These are phyloP conservation scores for Poa pratensis DNA, from an alignment of 176 grass and related monocot species.

Conservation along the genomic window DNA sequence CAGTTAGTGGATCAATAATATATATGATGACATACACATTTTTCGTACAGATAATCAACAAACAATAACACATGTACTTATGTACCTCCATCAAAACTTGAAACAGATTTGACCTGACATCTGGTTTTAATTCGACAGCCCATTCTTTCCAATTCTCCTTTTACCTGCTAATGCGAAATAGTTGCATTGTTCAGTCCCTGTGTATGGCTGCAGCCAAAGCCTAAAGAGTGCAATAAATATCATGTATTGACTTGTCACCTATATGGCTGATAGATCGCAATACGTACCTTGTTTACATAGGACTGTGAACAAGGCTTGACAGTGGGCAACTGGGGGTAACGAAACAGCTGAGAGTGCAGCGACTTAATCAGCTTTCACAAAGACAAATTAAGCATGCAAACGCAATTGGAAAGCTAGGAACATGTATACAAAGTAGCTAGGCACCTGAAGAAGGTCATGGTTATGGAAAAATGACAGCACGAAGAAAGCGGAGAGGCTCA, in stretches of 20 bases:
- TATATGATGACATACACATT: background rate
- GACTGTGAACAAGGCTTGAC: background rate
- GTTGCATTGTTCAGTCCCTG: background rate
- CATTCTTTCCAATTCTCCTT: background rate
- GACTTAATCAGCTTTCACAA: conserved; percentile 6
- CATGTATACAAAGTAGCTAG: background rate
- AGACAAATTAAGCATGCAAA: background rate
- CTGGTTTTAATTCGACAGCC: conserved; percentile 3
- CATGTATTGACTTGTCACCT: background rate
- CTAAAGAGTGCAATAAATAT: background rate
- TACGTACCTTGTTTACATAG: background rate
- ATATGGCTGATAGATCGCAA: background rate
- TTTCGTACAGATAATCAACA: background rate
- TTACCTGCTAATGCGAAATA: background rate
- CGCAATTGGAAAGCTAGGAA: background rate
- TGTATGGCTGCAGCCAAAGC: background rate
- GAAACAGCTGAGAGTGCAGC: background rate
- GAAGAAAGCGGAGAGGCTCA: conserved; percentile 5
- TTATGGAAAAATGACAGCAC: background rate
- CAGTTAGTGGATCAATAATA: background rate
- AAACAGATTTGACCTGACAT: background rate
- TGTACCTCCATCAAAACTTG: background rate
- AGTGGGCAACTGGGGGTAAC: conserved; percentile 2
- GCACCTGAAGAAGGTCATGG: background rate
- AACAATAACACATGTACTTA: background rate